A percentile compares a stretch with the other conserved stretches of the same genome.
These are phyloP conservation scores for Corniculantispora saksenae DNA, from an alignment of 2,329 filamentous ascomycete genomes.

Conservation along the genomic window DNA sequence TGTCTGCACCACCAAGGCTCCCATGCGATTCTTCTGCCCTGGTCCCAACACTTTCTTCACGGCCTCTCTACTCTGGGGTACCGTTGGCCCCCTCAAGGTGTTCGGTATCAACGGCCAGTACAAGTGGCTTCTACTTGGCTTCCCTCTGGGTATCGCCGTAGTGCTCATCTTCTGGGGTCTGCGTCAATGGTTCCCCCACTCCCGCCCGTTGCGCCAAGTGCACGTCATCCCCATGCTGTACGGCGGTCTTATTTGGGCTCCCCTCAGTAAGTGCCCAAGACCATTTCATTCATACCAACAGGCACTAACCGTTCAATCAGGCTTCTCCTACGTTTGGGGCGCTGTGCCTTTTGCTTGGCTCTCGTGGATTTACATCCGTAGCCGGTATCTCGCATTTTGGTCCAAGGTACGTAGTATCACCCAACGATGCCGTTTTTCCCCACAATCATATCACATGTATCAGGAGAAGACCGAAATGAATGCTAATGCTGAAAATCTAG, in stretches of 20 bases:
- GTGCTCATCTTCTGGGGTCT: conserved; percentile 44
- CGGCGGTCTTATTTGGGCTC: conserved; percentile 48
- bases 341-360: conserved; percentile 48
- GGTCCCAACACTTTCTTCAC: conserved; percentile 59
- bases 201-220: conserved; percentile 44
- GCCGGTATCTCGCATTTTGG: conserved; percentile 48
- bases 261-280: conserved; percentile 46
- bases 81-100: conserved; percentile 51
- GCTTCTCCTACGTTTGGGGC: conserved; percentile 45
- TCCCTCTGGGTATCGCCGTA: conserved; percentile 49
- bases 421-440: no score
- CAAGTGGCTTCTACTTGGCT: conserved; percentile 48
- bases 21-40: conserved; percentile 53
- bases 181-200: conserved; percentile 43
- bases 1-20: conserved; percentile 50
- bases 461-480: no score
- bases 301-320: no score
- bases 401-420: no score
- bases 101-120: conserved; percentile 52
- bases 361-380: conserved; percentile 49
- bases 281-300: no score
- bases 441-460: no score
- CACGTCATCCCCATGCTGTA: conserved; percentile 51
- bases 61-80: conserved; percentile 56
- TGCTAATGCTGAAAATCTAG: conserved; percentile 19